Conservation (phyloP, 352 stramenopile genomes). For the Globisporangium alternatum region DNA sequence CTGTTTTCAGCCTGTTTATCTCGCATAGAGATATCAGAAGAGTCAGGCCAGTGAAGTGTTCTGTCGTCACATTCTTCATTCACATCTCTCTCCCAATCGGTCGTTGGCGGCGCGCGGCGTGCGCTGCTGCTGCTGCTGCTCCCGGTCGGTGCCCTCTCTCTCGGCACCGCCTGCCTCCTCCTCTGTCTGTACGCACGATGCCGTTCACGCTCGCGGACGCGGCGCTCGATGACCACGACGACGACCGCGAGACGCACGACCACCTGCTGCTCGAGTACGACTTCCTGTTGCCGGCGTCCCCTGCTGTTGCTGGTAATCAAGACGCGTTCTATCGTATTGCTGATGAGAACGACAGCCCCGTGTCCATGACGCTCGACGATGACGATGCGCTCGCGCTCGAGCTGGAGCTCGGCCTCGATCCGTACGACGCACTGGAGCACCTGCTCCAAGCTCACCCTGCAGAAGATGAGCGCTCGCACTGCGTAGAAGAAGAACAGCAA, state of each 20-base stretch:
- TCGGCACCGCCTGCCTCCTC: conserved; percentile 19
- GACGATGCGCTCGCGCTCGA: neutral
- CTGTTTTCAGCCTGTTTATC: too few relatives aligned
- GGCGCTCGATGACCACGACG: neutral
- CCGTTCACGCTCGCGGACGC: conserved; percentile 1
- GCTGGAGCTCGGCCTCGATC: conserved; percentile 3
- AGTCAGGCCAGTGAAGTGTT: neutral
- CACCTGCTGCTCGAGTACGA: conserved; percentile 1
- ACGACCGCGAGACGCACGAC: neutral
- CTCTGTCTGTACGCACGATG: neutral
- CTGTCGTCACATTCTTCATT: neutral
- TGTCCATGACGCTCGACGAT: neutral
- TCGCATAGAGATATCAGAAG: neutral
- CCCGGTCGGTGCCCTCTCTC: conserved; percentile 4
- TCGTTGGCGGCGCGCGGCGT: conserved; percentile 19
- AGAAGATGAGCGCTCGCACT: neutral
- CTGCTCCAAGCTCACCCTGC: neutral
- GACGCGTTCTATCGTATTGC: neutral
- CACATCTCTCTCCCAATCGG: conserved; percentile 12
- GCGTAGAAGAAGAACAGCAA: neutral
- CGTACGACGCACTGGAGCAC: conserved; percentile 1
- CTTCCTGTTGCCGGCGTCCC: neutral
- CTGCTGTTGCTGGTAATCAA: neutral
- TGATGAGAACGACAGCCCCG: neutral
- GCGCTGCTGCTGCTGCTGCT: conserved; percentile 12